Conservation (phyloP, 805 yeast genomes). For the Saccharomycopsis microspora region DNA sequence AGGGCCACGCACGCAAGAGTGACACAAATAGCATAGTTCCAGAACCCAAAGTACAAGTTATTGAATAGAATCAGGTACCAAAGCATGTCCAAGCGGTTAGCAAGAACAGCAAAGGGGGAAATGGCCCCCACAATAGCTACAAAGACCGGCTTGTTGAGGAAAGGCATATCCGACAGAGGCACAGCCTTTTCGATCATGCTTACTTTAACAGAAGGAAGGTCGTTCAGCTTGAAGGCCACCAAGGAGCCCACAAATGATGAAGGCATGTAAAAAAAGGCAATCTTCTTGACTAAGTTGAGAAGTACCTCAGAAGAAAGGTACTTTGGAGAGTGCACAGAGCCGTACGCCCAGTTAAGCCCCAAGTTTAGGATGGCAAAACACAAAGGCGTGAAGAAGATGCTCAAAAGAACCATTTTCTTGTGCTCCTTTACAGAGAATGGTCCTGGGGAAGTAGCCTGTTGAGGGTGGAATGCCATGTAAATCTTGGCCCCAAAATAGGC, state of each 20-base stretch:
- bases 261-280: constrained; percentile 8
- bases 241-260: constrained; percentile 13
- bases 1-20: constrained; percentile 15
- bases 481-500: constrained; percentile 15
- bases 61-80: constrained; percentile 17
- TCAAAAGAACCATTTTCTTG: constrained; percentile 8
- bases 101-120: constrained; percentile 22
- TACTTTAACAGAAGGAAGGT: constrained; percentile 3
- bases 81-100: constrained; percentile 18
- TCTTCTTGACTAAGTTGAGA: constrained; percentile 11
- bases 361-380: constrained; percentile 9
- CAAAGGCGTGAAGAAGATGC: constrained; percentile 19
- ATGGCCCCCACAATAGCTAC: constrained; percentile 22
- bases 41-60: constrained; percentile 18
- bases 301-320: constrained; percentile 10
- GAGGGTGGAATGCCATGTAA: constrained; percentile 5
- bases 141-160: constrained; percentile 19
- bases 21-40: constrained; percentile 17
- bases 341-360: constrained; percentile 17
- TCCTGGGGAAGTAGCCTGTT: background rate
- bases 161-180: constrained; percentile 15
- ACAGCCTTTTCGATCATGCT: constrained; percentile 19
- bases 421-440: background rate
- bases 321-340: constrained; percentile 20
- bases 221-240: constrained; percentile 5